These are phyloP conservation scores for Colletotrichum orbiculare DNA, from an alignment of 2,329 filamentous ascomycete genomes.

Conservation along the genomic window DNA sequence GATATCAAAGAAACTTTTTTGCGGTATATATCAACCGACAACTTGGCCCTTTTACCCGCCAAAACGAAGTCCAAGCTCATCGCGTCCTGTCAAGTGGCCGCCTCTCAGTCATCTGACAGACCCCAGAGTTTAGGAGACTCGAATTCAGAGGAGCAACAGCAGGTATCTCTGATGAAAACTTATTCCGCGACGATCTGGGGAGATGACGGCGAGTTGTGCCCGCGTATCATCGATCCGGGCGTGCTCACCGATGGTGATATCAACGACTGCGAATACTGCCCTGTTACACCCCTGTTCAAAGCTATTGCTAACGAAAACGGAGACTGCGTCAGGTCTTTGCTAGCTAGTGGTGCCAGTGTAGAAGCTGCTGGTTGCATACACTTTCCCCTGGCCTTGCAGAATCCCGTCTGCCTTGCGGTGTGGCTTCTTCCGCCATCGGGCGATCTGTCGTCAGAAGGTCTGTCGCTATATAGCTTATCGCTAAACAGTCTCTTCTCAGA, in stretches of 20 bases:
- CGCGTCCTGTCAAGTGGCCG: too few species aligned
- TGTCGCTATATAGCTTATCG: too few species aligned
- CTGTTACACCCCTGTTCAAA: background rate
- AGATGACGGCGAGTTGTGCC: background rate
- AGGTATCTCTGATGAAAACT: too few species aligned
- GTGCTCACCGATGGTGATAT: background rate
- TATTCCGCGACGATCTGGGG: background rate
- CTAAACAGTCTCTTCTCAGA: too few species aligned
- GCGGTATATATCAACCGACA: too few species aligned
- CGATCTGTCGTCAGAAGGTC: background rate
- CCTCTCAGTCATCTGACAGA: too few species aligned
- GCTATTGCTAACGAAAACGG: background rate
- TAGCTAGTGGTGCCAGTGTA: background rate
- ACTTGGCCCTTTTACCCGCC: too few species aligned
- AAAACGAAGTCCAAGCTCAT: too few species aligned
- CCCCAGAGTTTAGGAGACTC: too few species aligned
- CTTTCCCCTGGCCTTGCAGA: background rate
- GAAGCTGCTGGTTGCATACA: background rate
- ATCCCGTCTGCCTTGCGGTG: background rate
- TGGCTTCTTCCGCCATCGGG: background rate
- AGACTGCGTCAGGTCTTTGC: background rate
- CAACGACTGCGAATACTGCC: background rate
- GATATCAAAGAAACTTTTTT: too few species aligned
- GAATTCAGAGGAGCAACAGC: too few species aligned
- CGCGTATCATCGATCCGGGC: background rate